Conservation (phyloP, 257 asterid genomes). For the Verbena officinalis region DNA sequence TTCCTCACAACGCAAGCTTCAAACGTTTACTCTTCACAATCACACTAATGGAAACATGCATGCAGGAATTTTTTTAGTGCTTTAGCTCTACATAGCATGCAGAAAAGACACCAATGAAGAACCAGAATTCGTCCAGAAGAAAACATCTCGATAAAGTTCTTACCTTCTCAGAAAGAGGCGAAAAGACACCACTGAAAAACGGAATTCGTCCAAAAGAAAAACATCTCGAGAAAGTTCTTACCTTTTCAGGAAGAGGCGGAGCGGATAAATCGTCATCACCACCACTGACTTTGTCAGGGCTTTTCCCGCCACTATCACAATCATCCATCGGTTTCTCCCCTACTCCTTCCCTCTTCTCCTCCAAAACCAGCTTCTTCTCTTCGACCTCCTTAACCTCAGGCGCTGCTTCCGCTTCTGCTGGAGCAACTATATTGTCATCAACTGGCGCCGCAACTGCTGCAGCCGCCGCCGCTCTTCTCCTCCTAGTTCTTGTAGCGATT, state of each 20-base stretch:
- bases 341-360: slow-evolving; percentile 41
- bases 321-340: slow-evolving; percentile 65
- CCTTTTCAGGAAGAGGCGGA: slow-evolving; percentile 74
- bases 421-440: slow-evolving; percentile 47
- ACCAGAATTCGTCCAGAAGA: background rate
- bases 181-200: background rate
- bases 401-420: slow-evolving; percentile 39
- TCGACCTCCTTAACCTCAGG: slow-evolving; percentile 41
- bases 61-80: slow-evolving; percentile 3
- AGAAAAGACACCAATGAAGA: background rate
- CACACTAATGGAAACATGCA: slow-evolving; percentile 28
- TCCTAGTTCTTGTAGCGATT: slow-evolving; percentile 62
- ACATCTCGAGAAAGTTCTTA: slow-evolving; percentile 26
- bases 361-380: slow-evolving; percentile 38
- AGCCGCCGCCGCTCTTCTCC: slow-evolving; percentile 61
- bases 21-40: slow-evolving; percentile 21
- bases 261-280: slow-evolving; percentile 61
- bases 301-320: slow-evolving; percentile 49
- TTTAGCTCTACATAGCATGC: slow-evolving; percentile 9
- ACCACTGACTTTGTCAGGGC: slow-evolving; percentile 53
- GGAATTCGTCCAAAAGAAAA: background rate
- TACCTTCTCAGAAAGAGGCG: slow-evolving; percentile 77
- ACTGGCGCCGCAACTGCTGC: slow-evolving; percentile 44
- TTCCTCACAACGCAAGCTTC: slow-evolving; percentile 26
- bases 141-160: slow-evolving; percentile 15